These are phyloP conservation scores for Rhynchospora tenuis DNA, from an alignment of 176 grass and related monocot genomes.

Conservation along the genomic window DNA sequence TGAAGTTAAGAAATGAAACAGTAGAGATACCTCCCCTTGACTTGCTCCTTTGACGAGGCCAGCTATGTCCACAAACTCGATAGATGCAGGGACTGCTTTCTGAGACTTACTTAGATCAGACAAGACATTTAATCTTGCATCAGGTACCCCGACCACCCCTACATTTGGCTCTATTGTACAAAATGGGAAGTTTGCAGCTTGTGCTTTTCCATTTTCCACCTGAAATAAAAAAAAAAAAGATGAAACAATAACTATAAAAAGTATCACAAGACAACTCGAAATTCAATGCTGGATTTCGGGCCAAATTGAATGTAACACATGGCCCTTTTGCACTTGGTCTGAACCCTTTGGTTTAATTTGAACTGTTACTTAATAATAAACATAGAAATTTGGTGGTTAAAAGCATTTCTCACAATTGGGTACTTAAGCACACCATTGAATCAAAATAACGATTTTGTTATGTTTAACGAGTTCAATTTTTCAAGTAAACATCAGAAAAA, in stretches of 20 bases:
- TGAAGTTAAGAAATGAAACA: neutral
- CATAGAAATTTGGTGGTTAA: neutral
- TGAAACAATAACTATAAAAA: neutral
- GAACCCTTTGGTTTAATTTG: neutral
- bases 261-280: neutral
- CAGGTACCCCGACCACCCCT: constrained; percentile 73
- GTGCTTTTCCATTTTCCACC: constrained; percentile 97
- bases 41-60: constrained; percentile 98
- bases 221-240: constrained; percentile 4
- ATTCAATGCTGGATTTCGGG: neutral
- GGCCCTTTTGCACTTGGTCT: neutral
- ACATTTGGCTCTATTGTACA: constrained; percentile 95
- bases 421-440: neutral
- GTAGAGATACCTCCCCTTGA: constrained; percentile 81
- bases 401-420: neutral
- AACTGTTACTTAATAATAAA: neutral
- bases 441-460: neutral
- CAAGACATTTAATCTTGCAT: constrained; percentile 69
- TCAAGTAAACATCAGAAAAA: neutral
- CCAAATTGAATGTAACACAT: neutral
- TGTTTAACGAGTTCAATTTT: neutral
- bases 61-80: constrained; percentile 97
- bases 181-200: constrained; percentile 93
- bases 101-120: constrained; percentile 84
- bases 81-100: constrained; percentile 60